A percentile compares a stretch with the other conserved stretches of the same genome.
These are phyloP conservation scores for Nemania bipapillata DNA, from an alignment of 2,329 filamentous ascomycete species.

Conservation along the genomic window DNA sequence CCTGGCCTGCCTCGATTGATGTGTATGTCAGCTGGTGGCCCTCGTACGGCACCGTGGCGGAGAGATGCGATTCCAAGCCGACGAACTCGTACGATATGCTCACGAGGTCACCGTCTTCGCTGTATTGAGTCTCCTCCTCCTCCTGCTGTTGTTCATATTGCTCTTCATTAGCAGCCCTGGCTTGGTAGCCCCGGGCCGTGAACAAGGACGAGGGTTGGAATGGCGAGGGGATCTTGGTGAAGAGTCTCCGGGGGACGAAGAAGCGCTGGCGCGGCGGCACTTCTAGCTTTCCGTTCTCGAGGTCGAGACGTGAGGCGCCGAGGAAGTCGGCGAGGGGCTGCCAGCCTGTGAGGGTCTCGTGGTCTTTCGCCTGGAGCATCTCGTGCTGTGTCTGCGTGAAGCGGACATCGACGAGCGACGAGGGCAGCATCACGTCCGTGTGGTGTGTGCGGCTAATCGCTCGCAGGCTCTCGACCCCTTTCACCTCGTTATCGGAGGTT, in stretches of 20 bases:
- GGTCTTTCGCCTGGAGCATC: constrained; percentile 46
- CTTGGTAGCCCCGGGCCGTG: no score
- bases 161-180: no score
- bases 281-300: constrained; percentile 56
- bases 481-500: constrained; percentile 51
- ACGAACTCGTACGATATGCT: constrained; percentile 58
- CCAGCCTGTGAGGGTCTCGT: constrained; percentile 44
- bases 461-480: constrained; percentile 51
- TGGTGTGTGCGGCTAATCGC: constrained; percentile 54
- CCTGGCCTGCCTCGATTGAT: constrained; percentile 63
- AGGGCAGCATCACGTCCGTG: constrained; percentile 61
- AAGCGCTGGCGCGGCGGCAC: constrained; percentile 52
- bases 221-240: constrained; percentile 15
- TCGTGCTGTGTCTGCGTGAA: constrained; percentile 55
- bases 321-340: constrained; percentile 59
- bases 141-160: no score
- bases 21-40: constrained; percentile 63
- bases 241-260: constrained; percentile 48
- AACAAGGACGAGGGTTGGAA: no score
- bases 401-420: constrained; percentile 61
- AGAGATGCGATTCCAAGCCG: constrained; percentile 63
- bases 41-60: constrained; percentile 56
- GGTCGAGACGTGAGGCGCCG: constrained; percentile 57
- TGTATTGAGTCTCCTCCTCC: not conserved
- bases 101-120: constrained; percentile 7